Conservation (phyloP, 495 filamentous ascomycete species). For the Penicillium robsamsonii region DNA sequence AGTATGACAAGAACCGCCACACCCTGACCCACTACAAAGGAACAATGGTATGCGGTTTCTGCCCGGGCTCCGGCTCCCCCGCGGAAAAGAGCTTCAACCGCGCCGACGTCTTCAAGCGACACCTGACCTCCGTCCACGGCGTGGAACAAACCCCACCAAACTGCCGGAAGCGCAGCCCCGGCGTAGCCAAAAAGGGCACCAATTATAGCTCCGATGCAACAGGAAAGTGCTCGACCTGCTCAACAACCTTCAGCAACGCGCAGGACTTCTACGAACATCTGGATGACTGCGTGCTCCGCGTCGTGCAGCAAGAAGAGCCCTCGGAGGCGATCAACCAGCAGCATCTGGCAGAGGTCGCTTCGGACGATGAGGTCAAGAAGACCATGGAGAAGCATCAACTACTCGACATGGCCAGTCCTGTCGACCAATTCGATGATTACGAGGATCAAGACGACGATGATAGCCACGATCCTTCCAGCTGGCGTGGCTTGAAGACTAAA, state of each 20-base stretch:
- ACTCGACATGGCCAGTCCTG: conserved; percentile 54
- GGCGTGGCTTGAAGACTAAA: conserved; percentile 50
- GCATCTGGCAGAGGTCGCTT: conserved; percentile 74
- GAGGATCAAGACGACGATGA: conserved; percentile 65
- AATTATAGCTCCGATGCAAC: conserved; percentile 71
- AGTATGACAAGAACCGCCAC: conserved; percentile 99
- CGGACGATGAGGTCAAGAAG: conserved; percentile 77
- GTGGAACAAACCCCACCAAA: conserved; percentile 97
- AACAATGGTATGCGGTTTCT: conserved; percentile 99
- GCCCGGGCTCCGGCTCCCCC: conserved; percentile 84
- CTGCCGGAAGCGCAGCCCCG: conserved; percentile 78
- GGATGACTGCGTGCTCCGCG: conserved; percentile 96
- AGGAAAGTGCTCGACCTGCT: conserved; percentile 96
- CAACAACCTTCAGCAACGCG: conserved; percentile 83
- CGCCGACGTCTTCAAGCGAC: conserved; percentile 97
- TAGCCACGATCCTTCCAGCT: conserved; percentile 47
- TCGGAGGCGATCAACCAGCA: conserved; percentile 93
- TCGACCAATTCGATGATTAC: conserved; percentile 49
- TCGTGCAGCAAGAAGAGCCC: conserved; percentile 96
- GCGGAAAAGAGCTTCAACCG: conserved; percentile 98
- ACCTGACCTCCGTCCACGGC: conserved; percentile 88
- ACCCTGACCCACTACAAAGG: conserved; percentile 98
- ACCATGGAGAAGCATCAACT: conserved; percentile 81
- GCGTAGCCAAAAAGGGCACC: conserved; percentile 49
- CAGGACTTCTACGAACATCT: conserved; percentile 99